Evolutionary conservation across 805 yeast genomes (phyloP).

Genomic region (Cyberlindnera maclurae): DNA sequence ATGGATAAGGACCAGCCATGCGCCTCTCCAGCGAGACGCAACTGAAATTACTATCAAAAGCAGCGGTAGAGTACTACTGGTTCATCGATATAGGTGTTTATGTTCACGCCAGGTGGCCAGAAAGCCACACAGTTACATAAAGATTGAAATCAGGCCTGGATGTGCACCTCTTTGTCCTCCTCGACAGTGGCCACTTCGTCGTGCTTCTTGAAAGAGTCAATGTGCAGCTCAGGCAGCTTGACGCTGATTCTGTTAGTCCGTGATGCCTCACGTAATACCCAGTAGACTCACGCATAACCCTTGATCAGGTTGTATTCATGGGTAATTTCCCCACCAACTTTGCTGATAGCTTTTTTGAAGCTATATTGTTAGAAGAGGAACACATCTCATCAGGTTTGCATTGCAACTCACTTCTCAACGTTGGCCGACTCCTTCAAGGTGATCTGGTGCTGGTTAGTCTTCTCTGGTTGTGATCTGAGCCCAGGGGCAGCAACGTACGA

Average conservation of each 20-base stretch:
- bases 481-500: constrained; percentile 12
- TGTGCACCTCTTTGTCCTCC: constrained; percentile 60
- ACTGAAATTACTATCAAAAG: too few relatives aligned
- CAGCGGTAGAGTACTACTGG: too few relatives aligned
- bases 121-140: not conserved
- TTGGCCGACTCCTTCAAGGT: constrained; percentile 31
- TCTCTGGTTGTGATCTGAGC: not conserved
- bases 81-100: too few relatives aligned
- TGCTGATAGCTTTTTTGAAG: constrained; percentile 41
- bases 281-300: constrained; percentile 39
- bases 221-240: constrained; percentile 47
- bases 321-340: constrained; percentile 54
- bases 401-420: constrained; percentile 24
- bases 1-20: too few relatives aligned
- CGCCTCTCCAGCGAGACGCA: too few relatives aligned
- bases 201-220: constrained; percentile 38
- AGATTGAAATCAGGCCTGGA: constrained; percentile 2
- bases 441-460: constrained; percentile 21
- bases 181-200: constrained; percentile 53
- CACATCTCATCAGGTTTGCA: not conserved
- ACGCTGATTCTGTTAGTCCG: constrained; percentile 20
- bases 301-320: constrained; percentile 59
- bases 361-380: constrained; percentile 19
- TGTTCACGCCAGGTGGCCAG: too few relatives aligned
- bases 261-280: too few relatives aligned